phyloP scores from a whole-genome alignment of 345 rosid genomes.

The Citrus cavaleriei region DNA sequence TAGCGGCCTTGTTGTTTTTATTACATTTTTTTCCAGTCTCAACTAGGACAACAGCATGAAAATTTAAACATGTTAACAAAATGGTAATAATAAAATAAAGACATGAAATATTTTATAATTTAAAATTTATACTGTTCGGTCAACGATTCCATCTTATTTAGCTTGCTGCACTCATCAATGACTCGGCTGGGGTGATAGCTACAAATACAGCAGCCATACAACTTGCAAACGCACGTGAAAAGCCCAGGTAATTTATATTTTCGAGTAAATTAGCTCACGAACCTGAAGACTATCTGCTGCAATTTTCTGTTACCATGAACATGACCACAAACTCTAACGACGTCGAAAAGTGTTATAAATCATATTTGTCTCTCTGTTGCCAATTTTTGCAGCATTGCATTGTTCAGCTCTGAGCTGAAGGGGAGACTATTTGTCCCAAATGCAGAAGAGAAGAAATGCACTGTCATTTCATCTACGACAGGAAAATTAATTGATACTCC shows the following conservation, averaged over 20 bases:
- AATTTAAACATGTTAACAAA: neutral
- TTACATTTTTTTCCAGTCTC: neutral
- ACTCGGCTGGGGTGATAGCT: constrained; percentile 85
- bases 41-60: neutral
- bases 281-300: too few relatives aligned
- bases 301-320: too few relatives aligned
- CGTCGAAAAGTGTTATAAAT: neutral
- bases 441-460: constrained; percentile 67
- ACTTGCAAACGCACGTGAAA: constrained; percentile 75
- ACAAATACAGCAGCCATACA: constrained; percentile 92
- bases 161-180: constrained; percentile 88
- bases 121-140: neutral
- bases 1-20: too few relatives aligned
- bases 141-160: constrained; percentile 25
- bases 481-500: constrained; percentile 66
- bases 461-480: constrained; percentile 56
- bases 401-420: constrained; percentile 76
- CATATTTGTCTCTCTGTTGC: neutral
- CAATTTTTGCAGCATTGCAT: constrained; percentile 56
- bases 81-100: too few relatives aligned
- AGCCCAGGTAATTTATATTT: constrained; percentile 50
- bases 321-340: neutral
- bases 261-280: neutral
- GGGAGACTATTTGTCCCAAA: constrained; percentile 62
- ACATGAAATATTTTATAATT: neutral